Evolutionary conservation across 2,329 filamentous ascomycete species (phyloP).

Genomic region (Colletotrichum theobromicola): DNA sequence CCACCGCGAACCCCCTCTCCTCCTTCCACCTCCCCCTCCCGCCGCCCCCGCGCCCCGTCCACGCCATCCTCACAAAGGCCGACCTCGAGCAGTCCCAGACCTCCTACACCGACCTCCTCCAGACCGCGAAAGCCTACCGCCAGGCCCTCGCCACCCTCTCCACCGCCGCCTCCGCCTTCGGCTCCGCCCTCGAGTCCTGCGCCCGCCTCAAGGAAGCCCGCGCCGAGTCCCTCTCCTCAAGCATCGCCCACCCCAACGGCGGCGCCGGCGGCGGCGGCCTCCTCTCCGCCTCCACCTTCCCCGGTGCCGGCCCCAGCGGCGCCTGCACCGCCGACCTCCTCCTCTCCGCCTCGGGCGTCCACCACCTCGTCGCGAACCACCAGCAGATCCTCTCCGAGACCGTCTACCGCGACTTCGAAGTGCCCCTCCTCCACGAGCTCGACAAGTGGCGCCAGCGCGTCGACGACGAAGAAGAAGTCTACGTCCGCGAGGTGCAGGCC

Average conservation of each 20-base stretch:
- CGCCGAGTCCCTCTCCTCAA: conserved; percentile 54
- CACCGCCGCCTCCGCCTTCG: conserved; percentile 66
- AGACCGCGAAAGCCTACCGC: conserved; percentile 68
- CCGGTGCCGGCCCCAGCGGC: conserved; percentile 40
- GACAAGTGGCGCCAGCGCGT: conserved; percentile 69
- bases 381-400: conserved; percentile 73
- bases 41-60: conserved; percentile 61
- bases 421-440: conserved; percentile 71
- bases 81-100: conserved; percentile 68
- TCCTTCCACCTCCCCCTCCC: conserved; percentile 64
- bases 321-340: conserved; percentile 68
- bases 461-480: conserved; percentile 68
- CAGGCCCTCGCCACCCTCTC: conserved; percentile 66
- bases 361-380: conserved; percentile 73
- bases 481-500: conserved; percentile 58
- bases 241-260: conserved; percentile 35
- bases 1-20: too few species aligned
- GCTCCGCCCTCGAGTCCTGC: conserved; percentile 68
- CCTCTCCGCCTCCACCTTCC: conserved; percentile 52
- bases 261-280: conserved; percentile 22
- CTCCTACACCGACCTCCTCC: conserved; percentile 66
- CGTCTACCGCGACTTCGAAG: conserved; percentile 71
- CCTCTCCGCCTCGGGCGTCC: conserved; percentile 66
- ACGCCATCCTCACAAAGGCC: conserved; percentile 65
- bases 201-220: conserved; percentile 72